Conservation (phyloP, 768 basidiomycete genomes). For the Cystobasidium tubakii region DNA sequence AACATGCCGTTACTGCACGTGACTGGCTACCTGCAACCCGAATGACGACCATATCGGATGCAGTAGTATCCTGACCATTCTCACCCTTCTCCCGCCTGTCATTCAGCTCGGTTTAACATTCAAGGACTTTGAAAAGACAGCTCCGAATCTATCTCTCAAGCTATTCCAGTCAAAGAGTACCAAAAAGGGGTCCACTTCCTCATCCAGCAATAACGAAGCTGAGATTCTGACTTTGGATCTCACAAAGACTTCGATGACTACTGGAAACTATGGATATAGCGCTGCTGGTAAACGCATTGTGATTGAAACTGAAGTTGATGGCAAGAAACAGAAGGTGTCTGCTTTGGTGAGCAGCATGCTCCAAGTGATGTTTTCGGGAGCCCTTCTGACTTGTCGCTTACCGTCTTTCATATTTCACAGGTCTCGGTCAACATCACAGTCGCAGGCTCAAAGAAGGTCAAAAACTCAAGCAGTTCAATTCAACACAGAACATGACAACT, state of each 20-base stretch:
- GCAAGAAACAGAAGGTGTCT: slow-evolving; percentile 5
- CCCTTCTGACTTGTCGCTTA: too few species aligned
- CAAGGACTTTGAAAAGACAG: slow-evolving; percentile 10
- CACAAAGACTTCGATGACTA: not conserved
- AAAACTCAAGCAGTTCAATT: not conserved
- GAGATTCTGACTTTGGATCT: slow-evolving; percentile 5
- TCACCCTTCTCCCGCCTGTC: too few species aligned
- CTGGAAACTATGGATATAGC: slow-evolving; percentile 4
- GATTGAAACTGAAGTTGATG: slow-evolving; percentile 25
- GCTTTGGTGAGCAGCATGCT: not conserved
- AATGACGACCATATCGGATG: too few species aligned
- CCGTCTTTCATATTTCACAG: not conserved
- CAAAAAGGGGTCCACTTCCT: not conserved
- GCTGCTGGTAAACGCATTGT: not conserved
- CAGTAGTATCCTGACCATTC: too few species aligned
- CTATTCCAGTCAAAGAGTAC: slow-evolving; percentile 2
- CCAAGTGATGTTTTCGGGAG: too few species aligned
- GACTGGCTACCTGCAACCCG: not conserved
- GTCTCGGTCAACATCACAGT: slow-evolving; percentile 22
- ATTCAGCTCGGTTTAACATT: slow-evolving; percentile 13
- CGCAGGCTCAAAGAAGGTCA: slow-evolving; percentile 11
- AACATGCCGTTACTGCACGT: too few species aligned
- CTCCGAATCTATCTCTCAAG: slow-evolving; percentile 13
- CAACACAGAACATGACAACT: not conserved
- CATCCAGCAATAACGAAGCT: not conserved